Evolutionary conservation across 2,329 filamentous ascomycete genomes (phyloP).

Genomic region (Blastomyces percursus): DNA sequence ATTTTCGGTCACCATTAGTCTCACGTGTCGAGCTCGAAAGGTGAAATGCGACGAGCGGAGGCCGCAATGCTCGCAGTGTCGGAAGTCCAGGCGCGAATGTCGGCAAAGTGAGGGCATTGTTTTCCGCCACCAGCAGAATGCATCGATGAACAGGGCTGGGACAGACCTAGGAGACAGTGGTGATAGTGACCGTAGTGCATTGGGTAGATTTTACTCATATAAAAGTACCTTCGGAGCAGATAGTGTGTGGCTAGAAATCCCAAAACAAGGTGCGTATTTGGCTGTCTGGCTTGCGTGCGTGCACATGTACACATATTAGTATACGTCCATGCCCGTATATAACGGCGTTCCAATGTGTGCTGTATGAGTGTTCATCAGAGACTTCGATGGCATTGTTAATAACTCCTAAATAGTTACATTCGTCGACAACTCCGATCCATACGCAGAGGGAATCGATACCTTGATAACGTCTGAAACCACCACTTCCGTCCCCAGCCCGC

Average conservation of each 20-base stretch:
- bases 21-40: constrained; percentile 50
- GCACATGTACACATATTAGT: background rate
- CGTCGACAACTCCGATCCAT: constrained; percentile 51
- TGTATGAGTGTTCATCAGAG: background rate
- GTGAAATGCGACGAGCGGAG: constrained; percentile 55
- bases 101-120: constrained; percentile 52
- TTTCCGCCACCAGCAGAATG: constrained; percentile 59
- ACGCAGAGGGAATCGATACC: constrained; percentile 41
- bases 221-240: constrained; percentile 53
- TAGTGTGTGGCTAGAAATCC: constrained; percentile 53
- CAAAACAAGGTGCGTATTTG: constrained; percentile 43
- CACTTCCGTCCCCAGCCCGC: constrained; percentile 19
- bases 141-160: constrained; percentile 50
- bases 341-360: background rate
- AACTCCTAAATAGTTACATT: constrained; percentile 42
- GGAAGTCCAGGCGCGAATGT: constrained; percentile 50
- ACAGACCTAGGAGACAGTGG: constrained; percentile 25
- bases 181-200: constrained; percentile 30
- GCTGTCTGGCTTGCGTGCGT: no score
- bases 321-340: background rate
- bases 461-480: constrained; percentile 25
- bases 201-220: constrained; percentile 55
- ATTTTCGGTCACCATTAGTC: constrained; percentile 20
- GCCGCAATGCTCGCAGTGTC: constrained; percentile 50
- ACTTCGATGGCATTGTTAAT: background rate